Evolutionary conservation across 2,329 filamentous ascomycete genomes (phyloP).

Genomic region (Phialocephala subalpina): DNA sequence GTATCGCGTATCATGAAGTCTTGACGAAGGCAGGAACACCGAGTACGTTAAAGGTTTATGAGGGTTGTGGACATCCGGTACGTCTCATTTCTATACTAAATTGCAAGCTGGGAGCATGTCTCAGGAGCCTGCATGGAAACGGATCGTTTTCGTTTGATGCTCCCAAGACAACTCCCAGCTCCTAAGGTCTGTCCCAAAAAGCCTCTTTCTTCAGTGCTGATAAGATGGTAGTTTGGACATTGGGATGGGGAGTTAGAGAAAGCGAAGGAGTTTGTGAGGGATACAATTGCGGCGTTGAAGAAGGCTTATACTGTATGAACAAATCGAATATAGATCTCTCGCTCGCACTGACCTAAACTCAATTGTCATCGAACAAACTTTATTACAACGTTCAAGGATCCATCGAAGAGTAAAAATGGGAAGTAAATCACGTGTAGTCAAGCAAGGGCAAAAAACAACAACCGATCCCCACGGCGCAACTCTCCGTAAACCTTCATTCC

Average conservation of each 20-base stretch:
- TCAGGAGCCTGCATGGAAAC: too few relatives aligned
- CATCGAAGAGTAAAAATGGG: too few relatives aligned
- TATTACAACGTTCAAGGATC: not conserved
- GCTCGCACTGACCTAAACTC: too few relatives aligned
- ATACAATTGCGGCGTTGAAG: slow-evolving; percentile 39
- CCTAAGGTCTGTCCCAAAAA: too few relatives aligned
- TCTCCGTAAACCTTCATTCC: not conserved
- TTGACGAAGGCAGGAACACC: slow-evolving; percentile 43
- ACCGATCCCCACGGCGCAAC: too few relatives aligned
- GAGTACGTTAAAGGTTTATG: slow-evolving; percentile 47
- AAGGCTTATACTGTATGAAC: slow-evolving; percentile 22
- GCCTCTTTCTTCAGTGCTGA: too few relatives aligned
- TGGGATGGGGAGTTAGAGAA: slow-evolving; percentile 46
- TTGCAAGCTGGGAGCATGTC: too few relatives aligned
- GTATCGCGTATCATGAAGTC: slow-evolving; percentile 44
- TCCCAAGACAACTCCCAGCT: too few relatives aligned
- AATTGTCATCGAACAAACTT: not conserved
- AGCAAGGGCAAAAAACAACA: not conserved
- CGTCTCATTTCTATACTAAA: too few relatives aligned
- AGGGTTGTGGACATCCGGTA: slow-evolving; percentile 47
- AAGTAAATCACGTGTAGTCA: not conserved
- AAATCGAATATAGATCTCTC: not conserved
- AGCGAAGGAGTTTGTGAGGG: slow-evolving; percentile 44
- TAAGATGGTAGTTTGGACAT: too few relatives aligned
- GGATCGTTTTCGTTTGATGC: too few relatives aligned